phyloP scores from a whole-genome alignment of 345 rosid genomes.

The Arabis hirsuta region DNA sequence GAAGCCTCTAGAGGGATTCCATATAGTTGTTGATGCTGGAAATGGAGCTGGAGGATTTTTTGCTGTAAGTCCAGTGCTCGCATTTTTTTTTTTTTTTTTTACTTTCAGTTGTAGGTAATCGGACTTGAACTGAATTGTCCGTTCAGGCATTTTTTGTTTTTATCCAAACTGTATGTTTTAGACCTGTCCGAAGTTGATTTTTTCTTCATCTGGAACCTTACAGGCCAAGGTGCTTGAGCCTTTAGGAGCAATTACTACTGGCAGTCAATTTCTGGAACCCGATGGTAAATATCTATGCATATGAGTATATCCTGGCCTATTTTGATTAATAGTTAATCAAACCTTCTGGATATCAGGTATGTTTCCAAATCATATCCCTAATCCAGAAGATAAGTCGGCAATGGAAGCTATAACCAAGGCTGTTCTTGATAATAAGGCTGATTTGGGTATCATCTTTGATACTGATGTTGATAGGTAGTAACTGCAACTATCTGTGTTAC shows the following conservation, averaged over 20 bases:
- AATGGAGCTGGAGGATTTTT: slow-evolving; percentile 99
- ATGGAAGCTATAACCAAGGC: slow-evolving; percentile 90
- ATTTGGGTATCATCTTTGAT: slow-evolving; percentile 96
- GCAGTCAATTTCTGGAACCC: slow-evolving; percentile 98
- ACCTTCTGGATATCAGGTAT: slow-evolving; percentile 54
- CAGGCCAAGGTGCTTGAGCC: slow-evolving; percentile 98
- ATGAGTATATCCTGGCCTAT: slow-evolving; percentile 23
- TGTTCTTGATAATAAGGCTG: slow-evolving; percentile 89
- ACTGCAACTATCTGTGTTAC: slow-evolving; percentile 15
- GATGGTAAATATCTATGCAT: slow-evolving; percentile 61
- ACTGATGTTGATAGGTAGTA: slow-evolving; percentile 94
- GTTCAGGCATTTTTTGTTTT: neutral
- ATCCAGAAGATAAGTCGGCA: slow-evolving; percentile 94
- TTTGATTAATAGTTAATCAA: slow-evolving; percentile 20
- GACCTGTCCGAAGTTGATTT: neutral
- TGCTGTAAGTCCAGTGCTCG: slow-evolving; percentile 62
- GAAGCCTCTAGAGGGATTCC: slow-evolving; percentile 97
- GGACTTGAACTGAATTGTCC: neutral
- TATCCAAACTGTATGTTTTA: neutral
- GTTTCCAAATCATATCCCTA: slow-evolving; percentile 98
- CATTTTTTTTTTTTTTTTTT: neutral
- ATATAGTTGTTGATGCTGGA: slow-evolving; percentile 97
- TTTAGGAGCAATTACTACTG: slow-evolving; percentile 86
- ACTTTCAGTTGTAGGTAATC: neutral
- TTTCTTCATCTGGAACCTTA: slow-evolving; percentile 21